phyloP scores from a whole-genome alignment of 306 rosid genomes.

The Pyrus betulifolia region DNA sequence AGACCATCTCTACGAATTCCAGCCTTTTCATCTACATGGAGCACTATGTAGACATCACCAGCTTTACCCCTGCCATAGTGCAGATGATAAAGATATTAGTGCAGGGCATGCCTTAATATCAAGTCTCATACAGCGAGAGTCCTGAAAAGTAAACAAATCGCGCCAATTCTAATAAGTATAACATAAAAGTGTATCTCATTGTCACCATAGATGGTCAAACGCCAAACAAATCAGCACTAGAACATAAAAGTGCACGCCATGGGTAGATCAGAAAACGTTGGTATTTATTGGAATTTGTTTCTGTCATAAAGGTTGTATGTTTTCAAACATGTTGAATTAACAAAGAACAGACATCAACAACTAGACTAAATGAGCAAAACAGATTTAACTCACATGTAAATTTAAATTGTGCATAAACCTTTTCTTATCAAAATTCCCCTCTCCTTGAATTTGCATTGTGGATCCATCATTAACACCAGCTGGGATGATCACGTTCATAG shows the following conservation, averaged over 20 bases:
- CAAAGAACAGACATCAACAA: not conserved
- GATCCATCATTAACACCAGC: conserved; percentile 77
- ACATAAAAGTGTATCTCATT: not conserved
- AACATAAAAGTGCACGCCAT: not conserved
- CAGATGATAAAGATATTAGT: not conserved
- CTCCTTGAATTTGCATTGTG: conserved; percentile 69
- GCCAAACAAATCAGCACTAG: no score
- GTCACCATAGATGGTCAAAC: no score
- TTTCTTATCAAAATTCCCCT: conserved; percentile 63
- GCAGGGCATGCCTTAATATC: not conserved
- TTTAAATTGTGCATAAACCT: conserved; percentile 36
- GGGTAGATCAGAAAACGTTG: no score
- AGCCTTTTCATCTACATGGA: conserved; percentile 56
- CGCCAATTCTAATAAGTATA: not conserved
- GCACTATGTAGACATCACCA: conserved; percentile 75
- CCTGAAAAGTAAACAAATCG: not conserved
- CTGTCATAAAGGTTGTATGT: not conserved
- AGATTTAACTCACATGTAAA: not conserved
- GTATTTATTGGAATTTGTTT: not conserved
- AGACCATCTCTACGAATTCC: conserved; percentile 87
- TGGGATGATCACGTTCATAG: conserved; percentile 52
- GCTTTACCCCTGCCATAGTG: conserved; percentile 41
- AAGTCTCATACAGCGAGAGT: not conserved
- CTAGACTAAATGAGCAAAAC: not conserved
- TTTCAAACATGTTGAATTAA: not conserved